Base-by-base conservation (phyloP, 2,329 filamentous ascomycete species). In the Fusarium begoniae region DNA sequence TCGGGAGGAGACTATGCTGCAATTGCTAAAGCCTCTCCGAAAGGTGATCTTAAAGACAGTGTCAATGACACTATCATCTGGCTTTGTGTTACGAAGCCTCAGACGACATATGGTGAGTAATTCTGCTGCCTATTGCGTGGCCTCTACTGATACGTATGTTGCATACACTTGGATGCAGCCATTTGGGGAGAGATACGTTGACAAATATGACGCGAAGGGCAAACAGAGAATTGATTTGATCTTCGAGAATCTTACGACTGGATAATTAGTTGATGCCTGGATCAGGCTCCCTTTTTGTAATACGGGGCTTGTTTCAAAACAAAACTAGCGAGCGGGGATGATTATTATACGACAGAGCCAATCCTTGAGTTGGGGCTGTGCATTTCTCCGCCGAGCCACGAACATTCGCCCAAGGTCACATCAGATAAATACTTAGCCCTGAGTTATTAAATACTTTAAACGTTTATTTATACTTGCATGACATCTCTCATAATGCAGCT, bases 141-240 rank as follows among this genome's bases (percentile, higher is more conserved):
- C 26, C 15, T 28, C n/a, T 48, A 43, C 45, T 63, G 13, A 53
- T 22, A 7, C 24, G 4, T 8, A 3, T 28, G 2, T 4, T 47
- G 22, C 55, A 51, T 58, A 61, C 8, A 72, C 61, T 18, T 70
- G 65, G 69, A 60, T 72, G 48, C 54, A 72, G 20, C 69, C 64
- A 32, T 73, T 61, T 26, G 69, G 70, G 10, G 68, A 73, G 7
- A 58, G 24, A n/a, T 65, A 66, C 40, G 53, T 72, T 20, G 8
- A 20, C 2, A 41, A 47, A 22, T 72, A 72, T 32, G 14, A 38
- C 22, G 9, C 60, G 3, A 22, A 9, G 8, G 70, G 64, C 11
- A 56, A 72, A 20, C 50, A 54, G 28, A 32, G 48, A 18, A 60
- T 72, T 38, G 65, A 69, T 60, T 14, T 47, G 17, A 24, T 48